Evolutionary conservation across 2,329 filamentous ascomycete genomes (phyloP).

Genomic region (Pleoardoris graminearum): DNA sequence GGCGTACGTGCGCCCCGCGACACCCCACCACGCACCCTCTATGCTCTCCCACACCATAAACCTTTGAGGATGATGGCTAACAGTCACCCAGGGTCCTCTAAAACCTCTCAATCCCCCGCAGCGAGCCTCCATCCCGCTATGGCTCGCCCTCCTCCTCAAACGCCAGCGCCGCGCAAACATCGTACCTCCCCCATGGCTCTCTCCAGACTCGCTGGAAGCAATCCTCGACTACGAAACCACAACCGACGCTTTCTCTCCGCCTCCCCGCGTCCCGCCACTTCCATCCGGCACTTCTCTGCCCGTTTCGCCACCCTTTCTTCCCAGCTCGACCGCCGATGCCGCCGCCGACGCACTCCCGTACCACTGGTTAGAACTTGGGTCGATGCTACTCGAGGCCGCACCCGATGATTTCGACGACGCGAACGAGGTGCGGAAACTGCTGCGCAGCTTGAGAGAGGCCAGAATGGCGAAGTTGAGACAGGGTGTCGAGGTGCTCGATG

Average conservation of each 20-base stretch:
- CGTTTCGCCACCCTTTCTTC: slow-evolving; percentile 71
- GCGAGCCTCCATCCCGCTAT: slow-evolving; percentile 78
- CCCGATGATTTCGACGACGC: slow-evolving; percentile 78
- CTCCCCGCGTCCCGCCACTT: slow-evolving; percentile 69
- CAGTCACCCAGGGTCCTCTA: slow-evolving; percentile 68
- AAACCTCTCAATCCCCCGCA: slow-evolving; percentile 78
- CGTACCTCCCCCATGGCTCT: slow-evolving; percentile 85
- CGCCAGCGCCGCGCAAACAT: slow-evolving; percentile 94
- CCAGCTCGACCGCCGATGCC: slow-evolving; percentile 70
- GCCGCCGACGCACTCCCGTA: slow-evolving; percentile 77
- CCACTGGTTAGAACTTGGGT: slow-evolving; percentile 91
- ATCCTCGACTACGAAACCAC: slow-evolving; percentile 82
- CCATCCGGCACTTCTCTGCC: slow-evolving; percentile 47
- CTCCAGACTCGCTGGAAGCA: slow-evolving; percentile 71
- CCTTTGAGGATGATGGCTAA: slow-evolving; percentile 16
- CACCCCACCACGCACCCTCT: slow-evolving; percentile 25
- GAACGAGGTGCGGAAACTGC: slow-evolving; percentile 71
- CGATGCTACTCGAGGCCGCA: slow-evolving; percentile 83
- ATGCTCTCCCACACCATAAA: slow-evolving; percentile 15
- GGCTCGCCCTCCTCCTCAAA: slow-evolving; percentile 93
- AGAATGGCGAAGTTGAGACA: slow-evolving; percentile 85
- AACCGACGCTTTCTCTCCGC: slow-evolving; percentile 73
- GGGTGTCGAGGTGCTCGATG: slow-evolving; percentile 72
- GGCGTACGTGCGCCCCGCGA: slow-evolving; percentile 65
- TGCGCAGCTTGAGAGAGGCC: slow-evolving; percentile 84